Percentiles rank a stretch among this genome's conserved stretches.
Evolutionary conservation across 1,284 basidiomycete genomes (phyloP).

Genomic region (Microbotryum scabiosae): DNA sequence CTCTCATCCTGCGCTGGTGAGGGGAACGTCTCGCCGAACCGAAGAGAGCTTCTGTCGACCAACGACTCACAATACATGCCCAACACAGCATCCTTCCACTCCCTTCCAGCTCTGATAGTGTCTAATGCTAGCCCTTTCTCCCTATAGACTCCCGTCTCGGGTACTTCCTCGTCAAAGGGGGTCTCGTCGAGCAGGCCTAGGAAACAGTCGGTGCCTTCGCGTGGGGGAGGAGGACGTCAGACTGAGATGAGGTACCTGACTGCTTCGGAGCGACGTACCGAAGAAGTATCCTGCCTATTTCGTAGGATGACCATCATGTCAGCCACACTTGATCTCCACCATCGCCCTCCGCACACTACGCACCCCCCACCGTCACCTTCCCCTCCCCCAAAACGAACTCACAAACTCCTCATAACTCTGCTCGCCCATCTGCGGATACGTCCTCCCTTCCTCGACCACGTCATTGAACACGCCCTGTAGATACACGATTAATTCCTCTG

Average conservation of each 20-base stretch:
- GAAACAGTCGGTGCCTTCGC: constrained; percentile 26
- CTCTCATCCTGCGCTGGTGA: no score
- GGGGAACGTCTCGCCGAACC: no score
- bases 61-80: constrained; percentile 46
- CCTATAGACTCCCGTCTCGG: constrained; percentile 35
- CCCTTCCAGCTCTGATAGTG: constrained; percentile 46
- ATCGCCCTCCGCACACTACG: not conserved
- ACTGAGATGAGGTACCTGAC: no score
- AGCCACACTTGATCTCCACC: not conserved
- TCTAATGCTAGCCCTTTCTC: constrained; percentile 41
- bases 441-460: constrained; percentile 64
- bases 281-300: constrained; percentile 27
- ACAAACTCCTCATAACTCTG: constrained; percentile 5
- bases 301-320: not conserved
- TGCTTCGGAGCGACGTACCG: not conserved
- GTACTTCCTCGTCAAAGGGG: constrained; percentile 4
- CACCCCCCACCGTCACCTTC: not conserved
- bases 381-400: not conserved
- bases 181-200: constrained; percentile 16
- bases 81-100: constrained; percentile 61
- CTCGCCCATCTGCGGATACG: constrained; percentile 66
- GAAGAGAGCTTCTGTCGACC: no score
- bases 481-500: constrained; percentile 45
- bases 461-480: constrained; percentile 49
- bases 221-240: no score